phyloP scores from a whole-genome alignment of 2,329 filamentous ascomycete species.

The Setomelanomma holmii region DNA sequence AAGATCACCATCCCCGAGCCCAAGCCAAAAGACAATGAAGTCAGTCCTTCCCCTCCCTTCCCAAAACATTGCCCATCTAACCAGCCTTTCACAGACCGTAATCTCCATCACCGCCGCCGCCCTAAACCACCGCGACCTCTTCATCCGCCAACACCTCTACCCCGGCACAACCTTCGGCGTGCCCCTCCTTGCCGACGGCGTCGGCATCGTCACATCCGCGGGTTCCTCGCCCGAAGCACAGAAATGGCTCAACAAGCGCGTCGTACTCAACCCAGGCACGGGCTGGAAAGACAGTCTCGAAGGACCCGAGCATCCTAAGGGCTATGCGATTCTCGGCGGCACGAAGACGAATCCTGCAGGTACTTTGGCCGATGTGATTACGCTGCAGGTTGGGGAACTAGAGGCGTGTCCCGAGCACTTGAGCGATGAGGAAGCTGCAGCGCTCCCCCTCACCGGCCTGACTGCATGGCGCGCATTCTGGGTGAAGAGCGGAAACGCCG shows the following conservation, averaged over 20 bases:
- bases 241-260: conserved; percentile 68
- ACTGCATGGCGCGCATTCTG: conserved; percentile 89
- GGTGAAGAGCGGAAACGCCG: conserved; percentile 73
- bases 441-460: conserved; percentile 82
- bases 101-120: conserved; percentile 79
- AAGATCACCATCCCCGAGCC: conserved; percentile 39
- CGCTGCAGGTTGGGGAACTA: conserved; percentile 73
- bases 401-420: conserved; percentile 79
- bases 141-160: conserved; percentile 91
- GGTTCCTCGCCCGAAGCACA: conserved; percentile 64
- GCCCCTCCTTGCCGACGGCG: conserved; percentile 83
- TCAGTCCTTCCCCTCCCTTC: conserved; percentile 10
- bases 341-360: conserved; percentile 71
- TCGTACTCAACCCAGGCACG: conserved; percentile 78
- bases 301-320: conserved; percentile 71
- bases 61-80: not conserved
- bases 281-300: conserved; percentile 77
- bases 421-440: conserved; percentile 75
- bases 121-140: conserved; percentile 94
- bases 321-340: conserved; percentile 73
- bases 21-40: conserved; percentile 41
- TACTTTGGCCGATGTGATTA: conserved; percentile 76
- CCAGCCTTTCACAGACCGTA: conserved; percentile 68
- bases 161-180: conserved; percentile 80
- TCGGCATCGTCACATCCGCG: conserved; percentile 72